Base-by-base conservation (phyloP, 192 early-diverging fungal genomes). In the Rhizoclosmatium sp. region DNA sequence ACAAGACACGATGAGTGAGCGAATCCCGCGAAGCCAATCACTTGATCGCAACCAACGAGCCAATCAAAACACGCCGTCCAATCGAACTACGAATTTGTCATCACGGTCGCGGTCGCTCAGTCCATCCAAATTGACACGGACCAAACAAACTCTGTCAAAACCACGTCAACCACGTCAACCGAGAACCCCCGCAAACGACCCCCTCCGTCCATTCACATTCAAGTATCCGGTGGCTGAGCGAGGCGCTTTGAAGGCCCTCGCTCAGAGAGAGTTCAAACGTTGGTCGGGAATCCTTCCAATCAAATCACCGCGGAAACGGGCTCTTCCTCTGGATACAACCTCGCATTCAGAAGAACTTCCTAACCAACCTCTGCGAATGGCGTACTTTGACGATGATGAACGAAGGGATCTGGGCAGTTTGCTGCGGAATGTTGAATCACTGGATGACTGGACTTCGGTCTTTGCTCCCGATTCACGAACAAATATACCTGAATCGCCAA, bases 221-320 rank as follows among this genome's bases (percentile, higher is more conserved):
- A 23, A 41, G 21, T 65, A 65, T 42, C 62, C 62, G 10, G 0
- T 65, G 7, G 7, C 62, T 5, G 10, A 10, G 7, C 62, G 12
- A 10, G 62, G 62, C 62, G 62, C 21, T 5, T 16, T 65, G 62
- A 23, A 41, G 23, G 7, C 62, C 12, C 21, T 65, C 5, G 62
- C 62, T 5, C 7, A 7, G 10, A 5, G 62, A 23, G 23, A 23
- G 10, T 23, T 16, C 62, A 65, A 65, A 41, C 62, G 62, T 16
- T 65, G 62, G 62, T 16, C 62, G 23, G 62, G 62, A 5, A 41
- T 65, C 21, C 62, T 65, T 21, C 62, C 62, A 10, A 21, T 21
- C 56, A 58, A 58, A 31, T 31, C 31, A 31, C 31, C 31, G 31
- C 31, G 31, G 31, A 31, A 31, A 31, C 31, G 31, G 31, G 31